Base-by-base conservation (phyloP, 2,329 filamentous ascomycete species). In the Parastagonospora avenae region DNA sequence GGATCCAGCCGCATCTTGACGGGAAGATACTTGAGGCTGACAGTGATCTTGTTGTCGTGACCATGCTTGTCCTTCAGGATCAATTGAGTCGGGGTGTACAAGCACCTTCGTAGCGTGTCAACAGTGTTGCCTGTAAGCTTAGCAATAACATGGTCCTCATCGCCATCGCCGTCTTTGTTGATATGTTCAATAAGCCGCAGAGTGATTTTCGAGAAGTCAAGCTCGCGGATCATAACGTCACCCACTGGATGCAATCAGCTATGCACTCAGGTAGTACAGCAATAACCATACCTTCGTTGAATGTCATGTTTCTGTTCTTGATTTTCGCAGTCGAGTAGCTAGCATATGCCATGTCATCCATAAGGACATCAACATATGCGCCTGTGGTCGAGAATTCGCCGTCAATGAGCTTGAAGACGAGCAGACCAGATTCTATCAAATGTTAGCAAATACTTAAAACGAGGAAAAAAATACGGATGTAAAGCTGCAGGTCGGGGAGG, bases 151-250 rank as follows among this genome's bases (percentile, higher is more conserved):
- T 91, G 80, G 37, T 96, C 88, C 45, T 88, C 84, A 12, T 83
- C 77, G 35, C 82, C 86, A 41, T 89, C 85, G 16, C 86, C 85
- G 56, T 87, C 86, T 64, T 84, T 85, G 59, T 96, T 89, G 12
- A 85, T 81, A 71, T 92, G 91, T 66, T 93, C 89, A 37, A 91
- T 86, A 41, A 97, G 82, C 50, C 92, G 90, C 58, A 99, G 82
- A 0, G 92, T 97, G 51, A 99, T 85, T 60, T 89, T 90, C 2
- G 94, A 99, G 64, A 97, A 92, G 59, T 99, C 95, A n/a, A 99
- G 82, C 74, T 99, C 94, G 55, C 94, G 91, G 53, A 99, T 90
- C 75, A 99, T 92, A 46, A 92, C 94, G 74, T 99, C 94, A 42
- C 93, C 92, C 67, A 92, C 80, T 83, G 57, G 11, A 48, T 33